Evolutionary conservation across 2,329 filamentous ascomycete genomes (phyloP).

Genomic region (Grosmannia penicillata): DNA sequence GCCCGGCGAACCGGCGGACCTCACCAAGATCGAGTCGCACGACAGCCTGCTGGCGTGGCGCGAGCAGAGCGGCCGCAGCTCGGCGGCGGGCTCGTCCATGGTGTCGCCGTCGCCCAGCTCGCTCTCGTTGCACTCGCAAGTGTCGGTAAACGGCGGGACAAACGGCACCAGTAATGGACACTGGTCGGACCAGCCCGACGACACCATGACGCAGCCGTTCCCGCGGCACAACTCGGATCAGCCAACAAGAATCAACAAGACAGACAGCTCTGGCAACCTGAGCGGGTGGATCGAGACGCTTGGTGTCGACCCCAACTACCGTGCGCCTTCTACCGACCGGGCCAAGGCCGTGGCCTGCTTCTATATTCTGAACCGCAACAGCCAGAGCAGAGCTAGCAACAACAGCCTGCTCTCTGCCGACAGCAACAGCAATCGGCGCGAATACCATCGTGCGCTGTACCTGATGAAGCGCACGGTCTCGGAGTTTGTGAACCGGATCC

Average conservation of each 20-base stretch:
- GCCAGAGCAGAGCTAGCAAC: conserved; percentile 17
- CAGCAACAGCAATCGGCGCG: conserved; percentile 15
- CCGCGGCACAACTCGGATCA: conserved; percentile 35
- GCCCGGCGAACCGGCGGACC: conserved; percentile 48
- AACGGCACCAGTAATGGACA: conserved; percentile 1
- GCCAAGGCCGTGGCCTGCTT: conserved; percentile 75
- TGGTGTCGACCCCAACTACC: conserved; percentile 76
- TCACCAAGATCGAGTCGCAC: conserved; percentile 36
- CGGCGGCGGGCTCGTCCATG: conserved; percentile 44
- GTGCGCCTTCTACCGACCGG: conserved; percentile 49
- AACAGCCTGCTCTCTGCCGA: background rate
- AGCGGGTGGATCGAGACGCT: conserved; percentile 82
- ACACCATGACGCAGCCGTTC: conserved; percentile 21
- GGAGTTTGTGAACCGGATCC: conserved; percentile 59
- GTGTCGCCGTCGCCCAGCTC: conserved; percentile 55
- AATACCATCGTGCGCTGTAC: conserved; percentile 76
- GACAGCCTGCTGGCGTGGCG: conserved; percentile 33
- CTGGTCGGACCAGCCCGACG: conserved; percentile 8
- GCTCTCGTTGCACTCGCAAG: conserved; percentile 44
- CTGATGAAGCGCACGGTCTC: conserved; percentile 59
- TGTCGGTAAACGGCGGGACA: conserved; percentile 31
- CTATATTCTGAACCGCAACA: conserved; percentile 50
- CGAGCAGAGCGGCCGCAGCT: conserved; percentile 36
- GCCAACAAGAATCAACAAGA: conserved; percentile 34
- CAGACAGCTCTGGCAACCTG: conserved; percentile 48